Evolutionary conservation across 306 rosid genomes (phyloP).

Genomic region (Phaseolus lunatus): DNA sequence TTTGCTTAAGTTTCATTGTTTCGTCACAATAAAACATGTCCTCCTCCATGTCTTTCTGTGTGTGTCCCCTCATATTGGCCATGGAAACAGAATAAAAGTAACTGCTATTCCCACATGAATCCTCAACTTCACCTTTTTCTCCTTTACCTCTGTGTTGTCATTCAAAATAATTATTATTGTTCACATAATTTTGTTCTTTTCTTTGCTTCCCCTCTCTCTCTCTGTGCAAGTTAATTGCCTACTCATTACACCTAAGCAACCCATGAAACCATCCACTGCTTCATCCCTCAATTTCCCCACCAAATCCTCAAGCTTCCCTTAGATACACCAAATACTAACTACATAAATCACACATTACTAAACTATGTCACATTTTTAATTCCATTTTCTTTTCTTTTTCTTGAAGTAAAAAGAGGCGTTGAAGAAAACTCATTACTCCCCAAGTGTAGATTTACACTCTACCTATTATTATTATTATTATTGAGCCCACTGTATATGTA

Average conservation of each 20-base stretch:
- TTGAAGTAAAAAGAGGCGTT: constrained; percentile 40
- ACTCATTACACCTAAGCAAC: constrained; percentile 67
- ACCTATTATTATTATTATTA: constrained; percentile 27
- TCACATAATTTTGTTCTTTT: constrained; percentile 59
- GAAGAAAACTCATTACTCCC: constrained; percentile 39
- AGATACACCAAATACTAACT: constrained; percentile 40
- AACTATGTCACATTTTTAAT: neutral
- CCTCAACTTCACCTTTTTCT: constrained; percentile 60
- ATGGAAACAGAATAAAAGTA: constrained; percentile 56
- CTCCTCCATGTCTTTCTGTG: constrained; percentile 24
- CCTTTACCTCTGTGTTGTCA: constrained; percentile 39
- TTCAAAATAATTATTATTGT: constrained; percentile 36
- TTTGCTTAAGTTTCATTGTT: constrained; percentile 60
- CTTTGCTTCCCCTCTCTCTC: constrained; percentile 53
- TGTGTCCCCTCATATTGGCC: constrained; percentile 44
- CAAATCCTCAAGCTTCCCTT: constrained; percentile 38
- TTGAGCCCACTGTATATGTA: neutral
- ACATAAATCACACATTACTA: constrained; percentile 4
- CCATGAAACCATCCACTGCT: constrained; percentile 46
- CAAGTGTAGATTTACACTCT: constrained; percentile 41
- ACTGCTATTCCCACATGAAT: constrained; percentile 83
- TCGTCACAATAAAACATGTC: constrained; percentile 62
- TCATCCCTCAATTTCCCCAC: constrained; percentile 46
- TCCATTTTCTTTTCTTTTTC: constrained; percentile 30
- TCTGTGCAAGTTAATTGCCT: constrained; percentile 60